These are phyloP conservation scores for Paspalum vaginatum DNA, from an alignment of 176 grass and related monocot genomes.

Conservation along the genomic window DNA sequence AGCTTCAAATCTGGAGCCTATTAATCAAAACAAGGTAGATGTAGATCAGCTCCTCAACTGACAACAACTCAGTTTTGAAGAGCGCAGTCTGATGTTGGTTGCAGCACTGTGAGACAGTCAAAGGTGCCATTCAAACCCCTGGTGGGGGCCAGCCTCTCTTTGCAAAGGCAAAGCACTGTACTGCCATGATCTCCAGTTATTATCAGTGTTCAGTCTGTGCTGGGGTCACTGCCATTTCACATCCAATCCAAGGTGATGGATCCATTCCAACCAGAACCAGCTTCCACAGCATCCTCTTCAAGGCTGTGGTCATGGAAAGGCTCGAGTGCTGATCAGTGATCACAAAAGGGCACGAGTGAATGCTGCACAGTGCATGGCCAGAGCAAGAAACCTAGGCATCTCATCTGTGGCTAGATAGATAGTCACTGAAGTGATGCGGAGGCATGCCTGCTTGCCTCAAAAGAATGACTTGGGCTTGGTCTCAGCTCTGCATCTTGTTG, in stretches of 20 bases:
- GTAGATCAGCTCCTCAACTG: background rate
- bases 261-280: slow-evolving; percentile 15
- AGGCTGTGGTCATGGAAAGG: slow-evolving; percentile 42
- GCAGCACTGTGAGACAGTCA: slow-evolving; percentile 53
- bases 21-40: background rate
- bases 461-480: slow-evolving; percentile 42
- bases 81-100: background rate
- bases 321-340: slow-evolving; percentile 35
- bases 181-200: slow-evolving; percentile 46
- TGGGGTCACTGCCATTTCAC: slow-evolving; percentile 26
- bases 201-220: slow-evolving; percentile 28
- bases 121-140: slow-evolving; percentile 45
- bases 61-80: background rate
- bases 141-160: slow-evolving; percentile 28
- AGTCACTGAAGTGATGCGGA: slow-evolving; percentile 30
- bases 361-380: slow-evolving; percentile 37
- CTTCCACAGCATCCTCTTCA: slow-evolving; percentile 27
- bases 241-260: slow-evolving; percentile 21
- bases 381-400: slow-evolving; percentile 28
- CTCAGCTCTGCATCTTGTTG: slow-evolving; percentile 11
- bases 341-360: slow-evolving; percentile 41
- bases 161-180: slow-evolving; percentile 35
- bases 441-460: slow-evolving; percentile 48
- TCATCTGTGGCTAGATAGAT: slow-evolving; percentile 17
- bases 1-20: background rate